These are phyloP conservation scores for Guyanaporus albipodus DNA, from an alignment of 768 basidiomycete species.

Conservation along the genomic window DNA sequence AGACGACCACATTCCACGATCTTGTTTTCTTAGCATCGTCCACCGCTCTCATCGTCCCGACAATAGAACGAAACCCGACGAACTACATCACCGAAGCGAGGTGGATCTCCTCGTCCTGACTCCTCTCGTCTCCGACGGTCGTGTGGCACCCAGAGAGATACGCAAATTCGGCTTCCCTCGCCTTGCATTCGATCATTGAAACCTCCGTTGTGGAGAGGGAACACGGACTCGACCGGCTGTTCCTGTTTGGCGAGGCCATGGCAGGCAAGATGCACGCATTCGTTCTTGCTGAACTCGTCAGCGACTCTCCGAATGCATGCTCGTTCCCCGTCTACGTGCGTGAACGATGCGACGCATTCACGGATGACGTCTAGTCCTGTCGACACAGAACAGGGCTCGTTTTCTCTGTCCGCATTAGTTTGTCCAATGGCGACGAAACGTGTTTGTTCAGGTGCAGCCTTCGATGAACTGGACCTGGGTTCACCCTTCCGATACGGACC, in stretches of 20 bases:
- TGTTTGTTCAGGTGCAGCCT: neutral
- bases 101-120: neutral
- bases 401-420: neutral
- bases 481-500: neutral
- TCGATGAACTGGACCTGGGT: neutral
- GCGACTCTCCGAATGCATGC: neutral
- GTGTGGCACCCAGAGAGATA: slow-evolving; percentile 3
- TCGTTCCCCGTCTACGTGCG: neutral
- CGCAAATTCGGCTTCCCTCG: neutral
- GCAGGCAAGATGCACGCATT: slow-evolving; percentile 15
- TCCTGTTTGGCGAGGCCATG: slow-evolving; percentile 12
- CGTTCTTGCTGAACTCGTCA: neutral
- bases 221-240: neutral
- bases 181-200: neutral
- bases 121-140: neutral
- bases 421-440: slow-evolving; percentile 2
- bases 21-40: neutral
- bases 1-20: neutral
- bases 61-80: neutral
- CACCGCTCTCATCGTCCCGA: neutral
- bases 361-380: no score
- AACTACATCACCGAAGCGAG: neutral
- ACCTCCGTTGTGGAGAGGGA: neutral
- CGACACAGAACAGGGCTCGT: no score
- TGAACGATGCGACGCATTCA: neutral